phyloP scores from a whole-genome alignment of 805 yeast genomes.

The Candida mattraensis region DNA sequence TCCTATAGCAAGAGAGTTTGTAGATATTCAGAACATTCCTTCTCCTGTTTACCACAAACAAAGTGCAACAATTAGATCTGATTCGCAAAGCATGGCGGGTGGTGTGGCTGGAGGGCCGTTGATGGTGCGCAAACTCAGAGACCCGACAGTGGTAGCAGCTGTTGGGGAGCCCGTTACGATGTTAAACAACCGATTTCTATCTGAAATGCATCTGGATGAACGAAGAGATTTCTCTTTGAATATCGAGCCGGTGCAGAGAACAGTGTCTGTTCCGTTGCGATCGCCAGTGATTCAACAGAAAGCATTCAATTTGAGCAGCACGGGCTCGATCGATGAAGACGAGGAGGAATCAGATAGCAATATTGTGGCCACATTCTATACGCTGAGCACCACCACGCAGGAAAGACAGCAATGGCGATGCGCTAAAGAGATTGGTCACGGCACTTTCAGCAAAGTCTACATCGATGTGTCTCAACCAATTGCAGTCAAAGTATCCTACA shows the following conservation, averaged over 20 bases:
- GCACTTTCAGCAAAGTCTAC: conserved; percentile 68
- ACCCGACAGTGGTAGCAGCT: no score
- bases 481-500: conserved; percentile 67
- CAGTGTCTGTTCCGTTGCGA: conserved; percentile 29
- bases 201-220: conserved; percentile 11
- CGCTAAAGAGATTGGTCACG: conserved; percentile 54
- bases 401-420: conserved; percentile 35
- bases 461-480: conserved; percentile 42
- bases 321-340: conserved; percentile 11
- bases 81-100: not conserved
- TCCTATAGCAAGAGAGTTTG: conserved; percentile 6
- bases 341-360: conserved; percentile 9
- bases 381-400: conserved; percentile 14
- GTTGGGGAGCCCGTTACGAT: conserved; percentile 7
- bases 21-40: conserved; percentile 24
- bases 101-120: not conserved
- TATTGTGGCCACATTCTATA: conserved; percentile 10
- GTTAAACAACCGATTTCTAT: not conserved
- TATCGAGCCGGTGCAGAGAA: conserved; percentile 30
- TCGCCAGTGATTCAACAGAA: conserved; percentile 21
- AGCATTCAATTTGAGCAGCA: conserved; percentile 10
- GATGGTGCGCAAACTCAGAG: conserved; percentile 7
- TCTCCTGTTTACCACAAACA: conserved; percentile 21
- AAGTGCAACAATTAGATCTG: conserved; percentile 2
- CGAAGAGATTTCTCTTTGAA: conserved; percentile 17